Evolutionary conservation across 129 eudicot genomes (phyloP).

Genomic region (Silybum marianum): DNA sequence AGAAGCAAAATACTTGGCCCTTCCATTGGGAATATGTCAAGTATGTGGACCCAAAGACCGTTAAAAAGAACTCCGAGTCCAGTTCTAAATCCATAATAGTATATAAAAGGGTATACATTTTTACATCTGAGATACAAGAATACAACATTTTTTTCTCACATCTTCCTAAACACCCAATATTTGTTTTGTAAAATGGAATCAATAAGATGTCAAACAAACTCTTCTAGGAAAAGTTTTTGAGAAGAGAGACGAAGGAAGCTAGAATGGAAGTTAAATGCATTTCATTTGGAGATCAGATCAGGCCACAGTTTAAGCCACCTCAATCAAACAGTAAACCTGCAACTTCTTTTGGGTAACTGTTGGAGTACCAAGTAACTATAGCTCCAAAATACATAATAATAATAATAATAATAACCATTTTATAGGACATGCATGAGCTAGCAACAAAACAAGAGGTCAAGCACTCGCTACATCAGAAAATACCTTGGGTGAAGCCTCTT

Average conservation of each 20-base stretch:
- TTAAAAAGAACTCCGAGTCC: neutral
- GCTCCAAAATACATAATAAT: neutral
- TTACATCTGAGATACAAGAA: neutral
- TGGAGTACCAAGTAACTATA: neutral
- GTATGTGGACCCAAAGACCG: neutral
- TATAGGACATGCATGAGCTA: too few species aligned
- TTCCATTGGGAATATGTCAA: too few species aligned
- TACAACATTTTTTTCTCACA: neutral
- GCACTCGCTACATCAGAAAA: neutral
- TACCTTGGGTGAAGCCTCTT: constrained; percentile 84
- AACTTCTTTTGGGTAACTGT: neutral
- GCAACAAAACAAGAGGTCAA: neutral
- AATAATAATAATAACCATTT: too few species aligned
- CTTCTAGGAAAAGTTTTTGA: too few species aligned
- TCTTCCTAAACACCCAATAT: neutral
- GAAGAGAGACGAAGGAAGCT: neutral
- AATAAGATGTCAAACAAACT: too few species aligned
- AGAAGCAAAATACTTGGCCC: too few species aligned
- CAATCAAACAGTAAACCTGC: neutral
- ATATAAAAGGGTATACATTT: neutral
- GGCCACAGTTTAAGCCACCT: neutral
- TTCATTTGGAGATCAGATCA: neutral
- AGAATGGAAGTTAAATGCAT: neutral
- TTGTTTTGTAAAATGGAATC: neutral
- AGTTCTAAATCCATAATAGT: too few species aligned